Base-by-base conservation (phyloP, 768 basidiomycete genomes). In the Tylopilus plumbeoviolaceoides region DNA sequence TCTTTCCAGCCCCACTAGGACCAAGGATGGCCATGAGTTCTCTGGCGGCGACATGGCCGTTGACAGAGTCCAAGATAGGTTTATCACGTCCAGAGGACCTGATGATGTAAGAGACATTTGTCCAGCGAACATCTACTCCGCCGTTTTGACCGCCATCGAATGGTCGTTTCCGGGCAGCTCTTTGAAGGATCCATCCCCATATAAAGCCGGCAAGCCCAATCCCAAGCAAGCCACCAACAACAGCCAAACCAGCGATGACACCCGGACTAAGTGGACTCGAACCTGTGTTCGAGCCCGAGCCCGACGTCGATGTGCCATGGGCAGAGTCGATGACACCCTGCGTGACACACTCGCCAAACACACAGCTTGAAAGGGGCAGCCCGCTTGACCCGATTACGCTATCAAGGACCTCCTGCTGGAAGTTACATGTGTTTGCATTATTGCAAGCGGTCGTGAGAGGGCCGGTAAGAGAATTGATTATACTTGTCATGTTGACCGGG, bases 1-100 rank as follows among this genome's bases (percentile, higher is more conserved):
- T 91, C 69, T 95, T 95, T 40, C 93, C 93, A 17, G 92, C 91
- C 76, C 93, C 94, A 59, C 88, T 90, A 0, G 95, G 93, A 1
- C 95, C 95, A 4, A 98, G 78, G 50, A 97, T 82, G n/a, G 89
- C 90, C 79, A 92, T 85, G 75, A 97, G 83, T 55, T 89, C 81
- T 10, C 95, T 93, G 0, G 91, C 82, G 3, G 73, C 70, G n/a
- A 95, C 81, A 10, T 70, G 67, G 0, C 94, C 95, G 44, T 71
- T 81, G 28, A 93, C 76, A 38, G 73, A 72, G 62, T 91, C 83
- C 38, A 98, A 72, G 15, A 97, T 77, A 82, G 45, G 84, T 82
- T 54, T 79, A 73, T 53, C 72, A 72, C 43, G 57, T 30, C 57
- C 49, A 2, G 61, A 58, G 2, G 62, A 67, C 12, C 78, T 73